Percentiles rank a stretch among this genome's conserved stretches.
phyloP scores from a whole-genome alignment of 2,329 filamentous ascomycete genomes.

The Trichoderma koningii region DNA sequence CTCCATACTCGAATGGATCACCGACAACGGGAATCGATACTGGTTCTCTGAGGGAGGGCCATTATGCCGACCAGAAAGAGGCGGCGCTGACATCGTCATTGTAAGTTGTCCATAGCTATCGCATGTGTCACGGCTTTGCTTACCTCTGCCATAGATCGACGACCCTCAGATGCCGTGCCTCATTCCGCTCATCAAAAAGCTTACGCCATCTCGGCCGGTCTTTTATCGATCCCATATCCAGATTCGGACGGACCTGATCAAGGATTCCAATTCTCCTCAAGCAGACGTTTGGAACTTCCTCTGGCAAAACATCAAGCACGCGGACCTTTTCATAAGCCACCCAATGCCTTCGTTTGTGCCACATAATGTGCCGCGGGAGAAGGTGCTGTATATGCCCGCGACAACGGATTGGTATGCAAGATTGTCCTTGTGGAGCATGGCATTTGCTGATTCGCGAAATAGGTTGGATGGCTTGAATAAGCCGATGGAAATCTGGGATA shows the following conservation, averaged over 20 bases:
- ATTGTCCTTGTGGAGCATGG: too few species aligned
- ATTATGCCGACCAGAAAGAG: slow-evolving; percentile 62
- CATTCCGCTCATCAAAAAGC: slow-evolving; percentile 71
- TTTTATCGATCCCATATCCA: slow-evolving; percentile 84
- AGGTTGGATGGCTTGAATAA: slow-evolving; percentile 79
- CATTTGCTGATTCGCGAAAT: not conserved
- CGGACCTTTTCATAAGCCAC: slow-evolving; percentile 81
- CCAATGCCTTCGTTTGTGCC: slow-evolving; percentile 78
- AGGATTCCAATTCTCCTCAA: slow-evolving; percentile 64
- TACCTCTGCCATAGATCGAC: slow-evolving; percentile 56
- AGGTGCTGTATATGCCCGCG: slow-evolving; percentile 74
- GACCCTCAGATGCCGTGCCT: slow-evolving; percentile 83
- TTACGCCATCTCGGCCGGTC: slow-evolving; percentile 72
- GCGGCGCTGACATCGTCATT: slow-evolving; percentile 75
- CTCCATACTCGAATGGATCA: slow-evolving; percentile 70
- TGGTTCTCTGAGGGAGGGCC: slow-evolving; percentile 72
- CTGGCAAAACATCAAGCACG: slow-evolving; percentile 69
- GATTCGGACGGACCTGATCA: slow-evolving; percentile 72
- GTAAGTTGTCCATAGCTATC: slow-evolving; percentile 41
- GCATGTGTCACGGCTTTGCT: not conserved
- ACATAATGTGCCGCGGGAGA: slow-evolving; percentile 62
- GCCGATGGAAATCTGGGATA: slow-evolving; percentile 67
- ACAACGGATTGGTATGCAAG: slow-evolving; percentile 67
- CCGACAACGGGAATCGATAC: slow-evolving; percentile 71
- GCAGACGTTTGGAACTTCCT: slow-evolving; percentile 74